Conservation (phyloP, 2,329 filamentous ascomycete species). For the Reticulascus tulasneorum region DNA sequence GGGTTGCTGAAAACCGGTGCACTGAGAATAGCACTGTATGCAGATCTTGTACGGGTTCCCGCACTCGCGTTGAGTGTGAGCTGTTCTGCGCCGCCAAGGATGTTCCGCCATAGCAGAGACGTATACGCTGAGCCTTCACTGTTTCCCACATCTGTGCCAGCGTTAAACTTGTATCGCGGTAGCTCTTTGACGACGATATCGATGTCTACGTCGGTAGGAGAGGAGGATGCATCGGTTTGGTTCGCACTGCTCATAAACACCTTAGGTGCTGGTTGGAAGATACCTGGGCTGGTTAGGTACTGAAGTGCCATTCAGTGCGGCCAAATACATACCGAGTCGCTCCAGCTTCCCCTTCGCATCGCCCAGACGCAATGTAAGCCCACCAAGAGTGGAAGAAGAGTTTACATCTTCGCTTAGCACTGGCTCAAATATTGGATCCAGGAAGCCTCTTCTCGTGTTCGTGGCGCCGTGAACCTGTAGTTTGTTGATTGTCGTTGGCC, state of each 20-base stretch:
- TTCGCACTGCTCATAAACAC: slow-evolving; percentile 78
- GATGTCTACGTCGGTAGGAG: slow-evolving; percentile 75
- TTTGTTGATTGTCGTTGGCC: slow-evolving; percentile 81
- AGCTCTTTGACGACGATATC: slow-evolving; percentile 80
- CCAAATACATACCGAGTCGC: slow-evolving; percentile 63
- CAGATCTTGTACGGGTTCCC: slow-evolving; percentile 85
- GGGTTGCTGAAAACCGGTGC: slow-evolving; percentile 78
- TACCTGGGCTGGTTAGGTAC: slow-evolving; percentile 51
- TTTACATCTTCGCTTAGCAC: slow-evolving; percentile 66
- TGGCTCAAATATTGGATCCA: slow-evolving; percentile 76
- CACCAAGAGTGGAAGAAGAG: slow-evolving; percentile 70
- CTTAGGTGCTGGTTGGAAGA: slow-evolving; percentile 79
- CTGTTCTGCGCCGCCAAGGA: slow-evolving; percentile 91
- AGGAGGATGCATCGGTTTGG: slow-evolving; percentile 62
- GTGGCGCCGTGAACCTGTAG: slow-evolving; percentile 78
- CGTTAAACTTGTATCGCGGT: slow-evolving; percentile 81
- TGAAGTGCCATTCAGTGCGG: slow-evolving; percentile 10
- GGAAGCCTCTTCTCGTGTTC: slow-evolving; percentile 79
- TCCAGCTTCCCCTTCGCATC: slow-evolving; percentile 69
- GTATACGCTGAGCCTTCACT: slow-evolving; percentile 91
- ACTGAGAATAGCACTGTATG: slow-evolving; percentile 83
- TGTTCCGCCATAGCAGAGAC: slow-evolving; percentile 81
- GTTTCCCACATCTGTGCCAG: slow-evolving; percentile 90
- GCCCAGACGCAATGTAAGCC: slow-evolving; percentile 71
- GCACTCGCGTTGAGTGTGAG: slow-evolving; percentile 82